Evolutionary conservation across 2,329 filamentous ascomycete species (phyloP), one percentile per base, ranked within the genome.

Genomic region (Neurospora sp.): DNA sequence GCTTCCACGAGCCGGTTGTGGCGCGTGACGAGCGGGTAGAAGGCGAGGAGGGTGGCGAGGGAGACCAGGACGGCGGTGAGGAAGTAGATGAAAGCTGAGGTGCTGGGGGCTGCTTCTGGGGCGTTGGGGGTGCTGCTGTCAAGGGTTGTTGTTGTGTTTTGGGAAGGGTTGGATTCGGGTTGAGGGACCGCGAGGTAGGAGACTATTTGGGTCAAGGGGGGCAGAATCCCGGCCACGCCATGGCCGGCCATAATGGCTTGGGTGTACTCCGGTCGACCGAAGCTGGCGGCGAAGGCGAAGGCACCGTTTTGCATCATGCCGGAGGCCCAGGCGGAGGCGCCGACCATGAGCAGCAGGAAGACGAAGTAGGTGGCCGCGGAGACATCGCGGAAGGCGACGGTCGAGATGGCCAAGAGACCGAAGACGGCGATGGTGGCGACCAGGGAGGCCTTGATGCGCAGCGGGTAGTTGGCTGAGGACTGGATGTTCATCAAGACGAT

Each of bases 161-260:
- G 19, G 46, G 69, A 62, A 7, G 66, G 43, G 38, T 67, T 66
- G 69, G 73, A 78, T 71, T 52, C 28, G 28, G 52, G 15, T 28
- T 62, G 67, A 28, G 87, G 82, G 1, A 93, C 84, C 40, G 88
- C 86, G 11, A 97, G 84, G 13, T 97, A 93, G 1, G 92, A 91
- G 66, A 92, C 79, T 74, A 98, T 95, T 80, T 98, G 94, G 1
- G 93, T 92, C 67, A 97, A 84, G 67, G 92, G 90, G 0, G 96
- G 96, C 3, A 98, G 83, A 10, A 99, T 94, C 38, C 96, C 96
- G 0, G 96, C 94, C 4, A 99, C 85, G 39, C 90, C 95, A 80
- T 99, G 96, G 1, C 96, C 96, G 3, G 91, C 90, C 94, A 99
- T 98, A 79, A 98, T 93, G 33, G 91, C 95, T 80, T 98, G 95